A percentile compares a stretch with the other conserved stretches of the same genome.
Evolutionary conservation across 2,329 filamentous ascomycete species (phyloP).

Genomic region (Calonectria hongkongensis): DNA sequence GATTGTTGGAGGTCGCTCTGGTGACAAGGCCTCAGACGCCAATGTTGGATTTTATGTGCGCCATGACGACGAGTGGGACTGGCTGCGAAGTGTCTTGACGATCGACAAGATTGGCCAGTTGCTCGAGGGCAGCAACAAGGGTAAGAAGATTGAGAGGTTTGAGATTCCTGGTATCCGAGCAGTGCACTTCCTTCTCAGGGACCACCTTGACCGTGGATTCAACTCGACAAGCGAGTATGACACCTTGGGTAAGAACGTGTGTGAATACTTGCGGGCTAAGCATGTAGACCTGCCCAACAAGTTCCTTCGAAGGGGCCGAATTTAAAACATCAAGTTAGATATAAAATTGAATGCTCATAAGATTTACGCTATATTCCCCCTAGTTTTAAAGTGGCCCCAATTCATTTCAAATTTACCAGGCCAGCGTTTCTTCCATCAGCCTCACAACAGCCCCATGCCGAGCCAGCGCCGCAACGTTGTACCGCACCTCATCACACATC

Average conservation of each 20-base stretch:
- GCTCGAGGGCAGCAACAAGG: conserved; percentile 49
- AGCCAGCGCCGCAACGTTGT: conserved; percentile 50
- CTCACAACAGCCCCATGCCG: conserved; percentile 52
- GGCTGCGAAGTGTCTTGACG: conserved; percentile 64
- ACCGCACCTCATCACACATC: conserved; percentile 57
- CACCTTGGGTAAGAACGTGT: conserved; percentile 64
- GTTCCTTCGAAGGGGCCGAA: conserved; percentile 62
- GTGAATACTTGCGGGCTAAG: conserved; percentile 65
- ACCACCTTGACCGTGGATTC: conserved; percentile 64
- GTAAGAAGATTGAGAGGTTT: conserved; percentile 40
- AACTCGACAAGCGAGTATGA: conserved; percentile 63
- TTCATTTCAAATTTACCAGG: conserved; percentile 11
- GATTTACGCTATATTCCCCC: conserved; percentile 5
- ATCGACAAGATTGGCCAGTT: conserved; percentile 59
- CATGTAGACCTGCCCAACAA: conserved; percentile 63
- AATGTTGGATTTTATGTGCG: conserved; percentile 67
- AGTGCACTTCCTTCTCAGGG: conserved; percentile 64
- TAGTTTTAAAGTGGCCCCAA: neutral
- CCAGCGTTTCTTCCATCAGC: conserved; percentile 51
- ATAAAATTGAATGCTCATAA: conserved; percentile 6
- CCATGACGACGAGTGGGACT: conserved; percentile 64
- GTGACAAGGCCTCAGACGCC: conserved; percentile 53
- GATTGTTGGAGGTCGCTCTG: conserved; percentile 54
- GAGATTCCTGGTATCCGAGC: conserved; percentile 44
- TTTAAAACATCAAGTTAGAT: conserved; percentile 38